These are phyloP conservation scores for Mrakiaceae sp. DNA, from an alignment of 1,284 basidiomycete species.

Conservation along the genomic window DNA sequence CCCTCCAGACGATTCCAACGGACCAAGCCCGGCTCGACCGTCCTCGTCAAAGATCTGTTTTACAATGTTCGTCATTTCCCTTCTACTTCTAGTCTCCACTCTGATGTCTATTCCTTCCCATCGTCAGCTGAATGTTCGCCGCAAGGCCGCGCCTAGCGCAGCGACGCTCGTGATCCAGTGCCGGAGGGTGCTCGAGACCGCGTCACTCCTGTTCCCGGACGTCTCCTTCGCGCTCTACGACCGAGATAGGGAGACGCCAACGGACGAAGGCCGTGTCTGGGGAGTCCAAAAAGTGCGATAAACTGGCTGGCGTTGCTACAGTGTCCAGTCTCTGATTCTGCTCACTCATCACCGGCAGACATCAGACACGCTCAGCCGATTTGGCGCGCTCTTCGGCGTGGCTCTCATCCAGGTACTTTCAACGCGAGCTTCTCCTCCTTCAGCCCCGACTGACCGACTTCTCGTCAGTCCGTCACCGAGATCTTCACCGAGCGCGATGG, in stretches of 20 bases:
- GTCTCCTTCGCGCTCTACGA: constrained; percentile 61
- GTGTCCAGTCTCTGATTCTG: neutral
- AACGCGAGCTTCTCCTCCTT: neutral
- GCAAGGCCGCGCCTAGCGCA: too few relatives aligned
- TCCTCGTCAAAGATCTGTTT: constrained; percentile 72
- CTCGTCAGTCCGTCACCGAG: constrained; percentile 50
- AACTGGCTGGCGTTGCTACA: neutral
- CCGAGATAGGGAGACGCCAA: constrained; percentile 33
- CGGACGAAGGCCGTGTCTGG: constrained; percentile 37
- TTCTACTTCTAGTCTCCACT: too few relatives aligned
- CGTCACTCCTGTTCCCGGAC: constrained; percentile 57
- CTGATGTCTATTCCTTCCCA: too few relatives aligned
- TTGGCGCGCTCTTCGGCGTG: constrained; percentile 55
- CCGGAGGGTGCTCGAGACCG: constrained; percentile 55
- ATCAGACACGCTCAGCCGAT: constrained; percentile 47
- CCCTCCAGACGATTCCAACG: constrained; percentile 58
- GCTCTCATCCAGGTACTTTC: constrained; percentile 38
- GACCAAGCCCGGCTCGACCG: constrained; percentile 53
- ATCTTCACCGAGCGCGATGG: constrained; percentile 40
- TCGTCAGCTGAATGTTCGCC: too few relatives aligned
- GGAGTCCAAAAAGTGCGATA: constrained; percentile 50
- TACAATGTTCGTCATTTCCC: constrained; percentile 49
- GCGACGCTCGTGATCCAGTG: constrained; percentile 29
- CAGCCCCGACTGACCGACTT: constrained; percentile 1
- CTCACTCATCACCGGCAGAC: constrained; percentile 39